Evolutionary conservation across 805 yeast genomes (phyloP), one percentile per base, ranked within the genome.

Genomic region (Candida dajiaensis): DNA sequence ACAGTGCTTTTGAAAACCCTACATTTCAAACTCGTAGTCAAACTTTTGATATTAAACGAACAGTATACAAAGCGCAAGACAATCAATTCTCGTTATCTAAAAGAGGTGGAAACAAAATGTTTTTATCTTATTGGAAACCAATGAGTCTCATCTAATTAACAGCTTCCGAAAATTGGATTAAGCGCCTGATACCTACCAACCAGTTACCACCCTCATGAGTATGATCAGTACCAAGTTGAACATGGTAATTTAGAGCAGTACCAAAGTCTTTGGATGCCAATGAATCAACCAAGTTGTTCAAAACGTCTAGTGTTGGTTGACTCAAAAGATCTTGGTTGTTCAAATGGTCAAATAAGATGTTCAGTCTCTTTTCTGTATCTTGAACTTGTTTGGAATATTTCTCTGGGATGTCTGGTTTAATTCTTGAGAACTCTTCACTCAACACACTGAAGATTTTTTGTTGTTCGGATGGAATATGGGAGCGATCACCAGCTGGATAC

Each of bases 131-230:
- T 5, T 29, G 18, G 15, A 33, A 18, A 33, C 36, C 36, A 16
- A 33, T 33, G 20, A 8, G 13, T 13, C n/a, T 33, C 4, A 5
- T 35, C 31, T 41, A 49, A 33, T 18, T 46, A 23, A 50, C 45
- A 39, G 59, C 62, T 45, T 77, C 80, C 15, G 73, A 79, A 77
- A 94, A 87, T 51, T 83, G 84, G 50, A 92, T 80, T 51, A 94
- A 74, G 56, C 97, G 80, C 66, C 85, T 89, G 41, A 94, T 83
- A 56, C 99, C 99, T 28, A 85, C 79, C 70, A 85, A 78, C 99
- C 99, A 94, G 58, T 84, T 81, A 13, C 96, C 97, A 52, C 85
- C 79, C 64, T 90, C 95, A 21, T 76, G 78, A 21, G 83, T 75
- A 51, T 78, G 74, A 33, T 77, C 74, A 8, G 88, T 74, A 20